Base-by-base conservation (phyloP, 352 stramenopile species). In the Thalassiosira mediterranea region DNA sequence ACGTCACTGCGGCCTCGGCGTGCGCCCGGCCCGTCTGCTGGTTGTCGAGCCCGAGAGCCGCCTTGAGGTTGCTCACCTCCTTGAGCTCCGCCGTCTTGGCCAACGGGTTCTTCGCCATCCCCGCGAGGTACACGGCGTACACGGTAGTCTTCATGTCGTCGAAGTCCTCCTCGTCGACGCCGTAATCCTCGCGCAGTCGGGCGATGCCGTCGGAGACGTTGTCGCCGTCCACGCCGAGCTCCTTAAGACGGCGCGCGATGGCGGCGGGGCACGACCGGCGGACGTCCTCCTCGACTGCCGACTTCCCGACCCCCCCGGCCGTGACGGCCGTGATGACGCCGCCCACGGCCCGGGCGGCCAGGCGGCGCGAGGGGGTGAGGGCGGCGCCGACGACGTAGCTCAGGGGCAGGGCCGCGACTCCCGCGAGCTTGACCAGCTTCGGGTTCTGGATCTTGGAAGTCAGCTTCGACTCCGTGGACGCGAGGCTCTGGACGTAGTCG, bases 51-150 rank as follows among this genome's bases (percentile, higher is more conserved):
- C 73, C 46, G 4, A 95, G 49, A 2, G 78, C 81, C 10, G 63
- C 38, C 37, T 79, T 82, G 1, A 95, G 49, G 25, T 77, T 77
- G 47, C 70, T 63, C 38, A 95, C 71, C 58, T 95, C 90, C 63
- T 91, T 91, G 10, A 92, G 58, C 67, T 95, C 90, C 47, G 71
- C 76, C 3, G 83, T 90, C 54, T 93, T 92, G 0, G 73, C 60
- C 19, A 79, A 60, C n/a, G 84, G 71, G 42, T 79, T 83, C 54
- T 90, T 89, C 32, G 88, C 77, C 84, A 93, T 90, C 21, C 84
- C 87, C 5, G 81, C 58, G 0, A 93, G 51, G 59, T 91, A 93
- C 37, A 76, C 67, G 1, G 46, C 59, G 52, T 90, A 91, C 5
- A 93, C 72, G 13, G 87, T 57, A 13, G 74, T 74, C 10, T 60